phyloP scores from a whole-genome alignment of 352 stramenopile species.

The Elongisporangium prolatum region DNA sequence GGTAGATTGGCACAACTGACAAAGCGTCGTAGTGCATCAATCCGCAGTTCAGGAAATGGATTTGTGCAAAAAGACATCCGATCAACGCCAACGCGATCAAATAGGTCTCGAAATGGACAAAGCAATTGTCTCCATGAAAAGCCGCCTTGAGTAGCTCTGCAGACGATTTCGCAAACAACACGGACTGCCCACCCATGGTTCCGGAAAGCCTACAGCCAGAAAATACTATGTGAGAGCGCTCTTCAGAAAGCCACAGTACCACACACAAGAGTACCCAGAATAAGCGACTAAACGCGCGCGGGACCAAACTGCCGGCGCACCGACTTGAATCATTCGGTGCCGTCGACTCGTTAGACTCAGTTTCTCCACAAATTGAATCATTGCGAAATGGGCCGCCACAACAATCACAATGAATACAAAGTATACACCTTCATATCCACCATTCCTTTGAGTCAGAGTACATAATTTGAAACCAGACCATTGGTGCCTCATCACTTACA shows the following conservation, averaged over 20 bases:
- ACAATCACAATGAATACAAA: constrained; percentile 51
- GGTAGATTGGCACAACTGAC: constrained; percentile 80
- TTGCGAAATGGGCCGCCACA: constrained; percentile 49
- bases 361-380: constrained; percentile 65
- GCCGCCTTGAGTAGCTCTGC: constrained; percentile 71
- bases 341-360: constrained; percentile 64
- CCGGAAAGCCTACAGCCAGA: constrained; percentile 36
- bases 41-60: constrained; percentile 78
- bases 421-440: constrained; percentile 26
- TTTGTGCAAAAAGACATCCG: constrained; percentile 59
- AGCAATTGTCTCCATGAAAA: constrained; percentile 57
- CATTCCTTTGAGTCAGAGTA: background rate
- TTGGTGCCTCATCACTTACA: constrained; percentile 10
- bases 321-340: constrained; percentile 75
- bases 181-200: constrained; percentile 76
- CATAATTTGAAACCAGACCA: background rate
- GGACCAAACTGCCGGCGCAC: constrained; percentile 50
- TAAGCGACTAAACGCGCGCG: constrained; percentile 74
- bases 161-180: constrained; percentile 84
- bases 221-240: background rate
- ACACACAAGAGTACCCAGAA: constrained; percentile 23
- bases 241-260: background rate
- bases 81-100: constrained; percentile 56
- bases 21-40: constrained; percentile 79
- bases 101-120: constrained; percentile 63